Evolutionary conservation across 108 stramenopile genomes (phyloP).

Genomic region (Cyclotella kingstonii): DNA sequence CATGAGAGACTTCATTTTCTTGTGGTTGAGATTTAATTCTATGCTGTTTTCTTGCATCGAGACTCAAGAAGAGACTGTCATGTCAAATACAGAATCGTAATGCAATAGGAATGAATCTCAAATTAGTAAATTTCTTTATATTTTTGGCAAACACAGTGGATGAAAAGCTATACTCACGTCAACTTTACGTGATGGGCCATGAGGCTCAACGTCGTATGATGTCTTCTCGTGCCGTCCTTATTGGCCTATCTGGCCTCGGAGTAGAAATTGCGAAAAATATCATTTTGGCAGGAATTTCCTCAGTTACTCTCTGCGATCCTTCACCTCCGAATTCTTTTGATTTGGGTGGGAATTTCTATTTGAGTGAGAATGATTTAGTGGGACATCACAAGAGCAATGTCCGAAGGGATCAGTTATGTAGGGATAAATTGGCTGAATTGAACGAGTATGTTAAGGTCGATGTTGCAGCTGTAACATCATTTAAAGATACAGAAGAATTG

Average conservation of each 20-base stretch:
- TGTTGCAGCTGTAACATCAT: slow-evolving; percentile 54
- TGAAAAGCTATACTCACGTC: slow-evolving; percentile 96
- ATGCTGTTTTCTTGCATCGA: too few species aligned
- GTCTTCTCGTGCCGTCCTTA: slow-evolving; percentile 83
- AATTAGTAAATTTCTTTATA: too few species aligned
- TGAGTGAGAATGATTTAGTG: slow-evolving; percentile 46
- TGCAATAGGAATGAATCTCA: too few species aligned
- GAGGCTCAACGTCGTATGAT: slow-evolving; percentile 98
- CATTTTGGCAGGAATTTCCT: slow-evolving; percentile 87
- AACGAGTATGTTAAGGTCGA: slow-evolving; percentile 85
- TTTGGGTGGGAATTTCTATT: slow-evolving; percentile 87
- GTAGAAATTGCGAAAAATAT: slow-evolving; percentile 96
- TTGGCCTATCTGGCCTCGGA: slow-evolving; percentile 91
- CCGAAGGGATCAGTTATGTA: slow-evolving; percentile 60
- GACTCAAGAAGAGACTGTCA: too few species aligned
- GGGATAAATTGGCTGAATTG: slow-evolving; percentile 67
- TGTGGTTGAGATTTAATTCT: too few species aligned
- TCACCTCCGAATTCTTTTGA: slow-evolving; percentile 62
- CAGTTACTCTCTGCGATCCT: slow-evolving; percentile 75
- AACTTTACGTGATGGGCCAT: slow-evolving; percentile 99
- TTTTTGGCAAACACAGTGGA: too few species aligned
- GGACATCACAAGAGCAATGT: not conserved
- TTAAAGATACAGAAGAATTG: slow-evolving; percentile 49
- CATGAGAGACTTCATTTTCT: too few species aligned
- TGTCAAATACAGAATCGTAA: too few species aligned